These are phyloP conservation scores for Clavariopsis aquatica DNA, from an alignment of 495 filamentous ascomycete genomes.

Conservation along the genomic window DNA sequence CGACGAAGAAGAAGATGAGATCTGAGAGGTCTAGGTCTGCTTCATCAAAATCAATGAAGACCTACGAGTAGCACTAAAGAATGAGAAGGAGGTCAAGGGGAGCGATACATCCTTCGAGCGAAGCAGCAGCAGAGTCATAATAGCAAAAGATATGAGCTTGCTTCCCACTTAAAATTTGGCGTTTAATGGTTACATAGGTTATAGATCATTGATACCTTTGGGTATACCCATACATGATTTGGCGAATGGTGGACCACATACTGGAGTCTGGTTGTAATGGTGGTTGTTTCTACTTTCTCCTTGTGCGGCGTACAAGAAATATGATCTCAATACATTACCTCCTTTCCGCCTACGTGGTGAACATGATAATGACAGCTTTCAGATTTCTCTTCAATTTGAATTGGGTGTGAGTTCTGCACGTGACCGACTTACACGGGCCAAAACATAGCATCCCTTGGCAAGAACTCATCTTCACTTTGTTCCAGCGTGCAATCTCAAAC, in stretches of 20 bases:
- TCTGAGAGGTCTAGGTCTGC: conserved; percentile 51
- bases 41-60: neutral
- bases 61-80: conserved; percentile 58
- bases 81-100: conserved; percentile 89
- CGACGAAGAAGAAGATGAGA: conserved; percentile 98
- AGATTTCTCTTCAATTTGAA: no score
- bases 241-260: neutral
- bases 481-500: neutral
- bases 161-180: neutral
- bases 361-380: no score
- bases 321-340: no score
- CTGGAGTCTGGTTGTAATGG: neutral
- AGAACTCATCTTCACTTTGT: no score
- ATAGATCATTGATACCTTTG: neutral
- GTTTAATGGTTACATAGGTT: neutral
- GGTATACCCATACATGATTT: neutral
- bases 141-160: neutral
- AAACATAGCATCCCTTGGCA: no score
- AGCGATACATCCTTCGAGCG: neutral
- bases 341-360: no score
- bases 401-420: no score
- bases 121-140: neutral
- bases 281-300: neutral
- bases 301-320: no score
- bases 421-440: no score